Base-by-base conservation (phyloP, 441 rosid species). In the Aquilaria agallochum region DNA sequence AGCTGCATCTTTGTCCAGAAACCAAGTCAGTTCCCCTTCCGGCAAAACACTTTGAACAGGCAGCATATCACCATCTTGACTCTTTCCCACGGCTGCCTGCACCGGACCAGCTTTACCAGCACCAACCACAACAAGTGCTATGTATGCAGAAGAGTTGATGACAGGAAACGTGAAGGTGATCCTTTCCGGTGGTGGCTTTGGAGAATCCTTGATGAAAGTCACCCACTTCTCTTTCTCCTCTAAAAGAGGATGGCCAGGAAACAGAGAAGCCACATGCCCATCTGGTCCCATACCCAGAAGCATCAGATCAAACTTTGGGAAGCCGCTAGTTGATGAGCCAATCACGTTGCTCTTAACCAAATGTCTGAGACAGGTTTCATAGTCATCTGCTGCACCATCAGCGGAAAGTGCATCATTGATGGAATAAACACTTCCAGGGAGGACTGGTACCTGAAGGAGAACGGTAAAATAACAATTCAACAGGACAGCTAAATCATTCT, bases 221-320 rank as follows among this genome's bases (percentile, higher is more conserved):
- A 70, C 78, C 78, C 78, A 74, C 32, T 59, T 56, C 11, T 68
- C 50, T 9, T 69, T 71, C 46, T 74, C 74, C 9, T 44, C 31
- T 3, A 47, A 31, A 20, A 62, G 59, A 2, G 74, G 59, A n/a
- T 69, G 45, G 48, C 54, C 61, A 20, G 73, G 70, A 15, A 40
- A 53, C 3, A 73, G 44, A 9, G 70, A 60, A 0, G 71, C 66
- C 78, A 74, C 74, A 60, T 74, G 30, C 42, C 74, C 67, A 0
- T 51, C 12, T 49, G 48, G 9, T 2, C 63, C 66, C 0, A 72
- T 60, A 11, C 44, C 48, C 9, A 78, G 57, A 27, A 78, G 63
- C 31, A 74, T 59, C 13, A 78, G 75, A 58, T 78, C 82, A 36
- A 78, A 78, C 55, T 62, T 69, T 2, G 82, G 82, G 58, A 72